phyloP scores from a whole-genome alignment of 108 stramenopile species.

The Chaetoceros muelleri region DNA sequence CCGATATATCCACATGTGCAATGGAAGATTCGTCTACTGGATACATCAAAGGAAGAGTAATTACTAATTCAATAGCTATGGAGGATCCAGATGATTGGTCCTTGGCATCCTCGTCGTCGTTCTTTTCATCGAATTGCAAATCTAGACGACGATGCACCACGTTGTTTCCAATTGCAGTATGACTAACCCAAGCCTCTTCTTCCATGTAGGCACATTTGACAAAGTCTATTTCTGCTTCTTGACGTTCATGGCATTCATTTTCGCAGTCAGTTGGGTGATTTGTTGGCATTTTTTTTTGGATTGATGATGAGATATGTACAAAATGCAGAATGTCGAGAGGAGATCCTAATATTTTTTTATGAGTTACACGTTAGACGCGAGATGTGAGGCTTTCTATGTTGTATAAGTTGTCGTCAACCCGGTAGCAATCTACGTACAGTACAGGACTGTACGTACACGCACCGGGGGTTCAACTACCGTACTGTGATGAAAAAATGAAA shows the following conservation, averaged over 20 bases:
- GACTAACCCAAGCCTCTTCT: slow-evolving; percentile 47
- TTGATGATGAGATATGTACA: not conserved
- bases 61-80: slow-evolving; percentile 19
- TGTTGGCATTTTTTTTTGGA: too few species aligned
- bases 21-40: slow-evolving; percentile 17
- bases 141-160: slow-evolving; percentile 23
- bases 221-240: slow-evolving; percentile 62
- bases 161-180: not conserved
- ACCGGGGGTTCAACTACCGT: too few species aligned
- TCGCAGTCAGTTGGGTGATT: not conserved
- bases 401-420: not conserved
- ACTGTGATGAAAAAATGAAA: too few species aligned
- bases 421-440: not conserved
- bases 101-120: not conserved
- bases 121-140: slow-evolving; percentile 1
- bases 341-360: not conserved
- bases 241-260: slow-evolving; percentile 45
- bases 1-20: slow-evolving; percentile 6
- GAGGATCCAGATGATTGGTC: slow-evolving; percentile 1
- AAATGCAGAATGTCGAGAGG: not conserved
- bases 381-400: not conserved
- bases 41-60: slow-evolving; percentile 39
- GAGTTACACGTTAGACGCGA: not conserved
- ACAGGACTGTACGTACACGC: too few species aligned
- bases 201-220: slow-evolving; percentile 36